These are phyloP conservation scores for Trichosporon ovoides DNA, from an alignment of 1,284 basidiomycete genomes.

Conservation along the genomic window DNA sequence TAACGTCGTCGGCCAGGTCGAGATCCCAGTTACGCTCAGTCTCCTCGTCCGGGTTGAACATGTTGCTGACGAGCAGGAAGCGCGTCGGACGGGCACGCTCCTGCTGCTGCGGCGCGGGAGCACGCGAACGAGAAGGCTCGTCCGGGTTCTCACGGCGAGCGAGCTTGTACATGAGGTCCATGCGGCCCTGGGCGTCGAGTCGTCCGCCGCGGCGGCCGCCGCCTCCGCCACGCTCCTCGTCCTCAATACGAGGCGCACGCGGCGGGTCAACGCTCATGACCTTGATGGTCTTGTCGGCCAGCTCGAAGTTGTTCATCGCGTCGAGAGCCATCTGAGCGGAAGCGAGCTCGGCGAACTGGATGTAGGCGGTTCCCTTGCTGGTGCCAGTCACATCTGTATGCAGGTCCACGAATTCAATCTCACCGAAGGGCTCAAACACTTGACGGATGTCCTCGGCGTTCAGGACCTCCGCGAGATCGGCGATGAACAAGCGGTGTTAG, in stretches of 20 bases:
- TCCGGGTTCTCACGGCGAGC: constrained; percentile 57
- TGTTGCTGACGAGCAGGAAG: constrained; percentile 83
- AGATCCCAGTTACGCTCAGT: constrained; percentile 93
- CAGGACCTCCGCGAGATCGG: constrained; percentile 92
- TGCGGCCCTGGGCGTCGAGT: constrained; percentile 86
- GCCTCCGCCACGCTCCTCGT: constrained; percentile 8
- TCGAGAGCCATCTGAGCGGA: constrained; percentile 94
- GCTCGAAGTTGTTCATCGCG: constrained; percentile 96
- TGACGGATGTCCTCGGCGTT: constrained; percentile 93
- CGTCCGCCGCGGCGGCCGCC: constrained; percentile 58
- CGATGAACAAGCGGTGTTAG: constrained; percentile 80
- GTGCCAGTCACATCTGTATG: constrained; percentile 63
- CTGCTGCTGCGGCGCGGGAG: constrained; percentile 48
- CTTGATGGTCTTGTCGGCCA: constrained; percentile 83
- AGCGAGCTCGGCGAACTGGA: constrained; percentile 86
- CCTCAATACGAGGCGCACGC: constrained; percentile 2
- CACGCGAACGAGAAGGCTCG: constrained; percentile 1
- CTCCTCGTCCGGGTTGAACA: constrained; percentile 98
- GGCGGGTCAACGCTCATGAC: constrained; percentile 90
- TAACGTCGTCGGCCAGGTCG: constrained; percentile 93
- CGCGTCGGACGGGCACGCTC: constrained; percentile 62
- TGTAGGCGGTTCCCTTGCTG: constrained; percentile 90
- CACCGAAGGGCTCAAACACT: constrained; percentile 97
- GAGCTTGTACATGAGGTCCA: constrained; percentile 98
- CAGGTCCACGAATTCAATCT: constrained; percentile 95